phyloP scores from a whole-genome alignment of 208 protist species.

The Dictyostelium gargantuum region DNA sequence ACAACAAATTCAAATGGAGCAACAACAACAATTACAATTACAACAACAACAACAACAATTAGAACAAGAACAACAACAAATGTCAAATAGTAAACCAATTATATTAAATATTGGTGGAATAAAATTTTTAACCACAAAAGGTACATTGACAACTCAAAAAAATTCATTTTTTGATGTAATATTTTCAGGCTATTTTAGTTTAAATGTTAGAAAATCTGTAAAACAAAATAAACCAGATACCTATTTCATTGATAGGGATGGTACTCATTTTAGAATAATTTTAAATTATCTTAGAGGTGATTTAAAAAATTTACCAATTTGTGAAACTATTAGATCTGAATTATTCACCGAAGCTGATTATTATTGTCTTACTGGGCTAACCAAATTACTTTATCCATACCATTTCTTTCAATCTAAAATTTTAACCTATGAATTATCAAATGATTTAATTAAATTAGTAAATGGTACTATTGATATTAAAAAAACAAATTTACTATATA shows the following conservation, averaged over 20 bases:
- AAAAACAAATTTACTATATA: not conserved
- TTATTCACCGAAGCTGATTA: not conserved
- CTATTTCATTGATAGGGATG: constrained; percentile 39
- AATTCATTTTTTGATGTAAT: not conserved
- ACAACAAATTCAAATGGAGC: not conserved
- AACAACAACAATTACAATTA: not conserved
- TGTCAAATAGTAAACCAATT: not conserved
- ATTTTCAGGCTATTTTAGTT: not conserved
- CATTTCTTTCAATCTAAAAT: constrained; percentile 2
- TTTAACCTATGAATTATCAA: not conserved
- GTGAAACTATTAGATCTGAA: not conserved
- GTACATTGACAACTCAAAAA: not conserved
- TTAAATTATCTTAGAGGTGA: constrained; percentile 11
- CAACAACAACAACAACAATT: not conserved
- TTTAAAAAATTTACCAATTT: not conserved
- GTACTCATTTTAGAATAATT: constrained; percentile 17
- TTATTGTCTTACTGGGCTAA: not conserved
- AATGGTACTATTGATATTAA: not conserved
- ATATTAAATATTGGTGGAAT: not conserved
- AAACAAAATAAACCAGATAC: not conserved
- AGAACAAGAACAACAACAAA: not conserved
- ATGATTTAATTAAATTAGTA: not conserved
- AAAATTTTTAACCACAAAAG: not conserved
- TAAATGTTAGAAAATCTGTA: not conserved
- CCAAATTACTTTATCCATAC: not conserved